Evolutionary conservation across 2,329 filamentous ascomycete genomes (phyloP), one percentile per base, ranked within the genome.

Genomic region (Aspergillus unguis): DNA sequence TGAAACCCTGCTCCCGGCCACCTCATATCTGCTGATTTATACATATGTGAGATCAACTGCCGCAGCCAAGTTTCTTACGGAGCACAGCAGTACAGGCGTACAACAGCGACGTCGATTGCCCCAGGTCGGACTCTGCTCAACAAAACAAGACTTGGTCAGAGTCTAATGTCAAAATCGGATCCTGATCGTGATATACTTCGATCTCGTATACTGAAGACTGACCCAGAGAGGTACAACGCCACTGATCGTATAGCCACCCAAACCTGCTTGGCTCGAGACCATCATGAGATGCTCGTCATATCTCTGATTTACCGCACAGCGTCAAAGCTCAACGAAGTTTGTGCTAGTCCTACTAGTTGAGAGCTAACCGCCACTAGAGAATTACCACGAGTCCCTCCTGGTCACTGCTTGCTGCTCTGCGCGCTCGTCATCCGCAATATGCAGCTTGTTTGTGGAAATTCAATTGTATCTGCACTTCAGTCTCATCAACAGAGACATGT

Each of bases 281-380:
- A 50, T 45, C 48, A 50, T 40, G 25, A 40, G 28, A 50, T 44
- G 27, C 48, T 50, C 48, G 48, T 44, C 48, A 44, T 44, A 44
- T 38, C 41, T 44, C 35, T 11, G 40, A 38, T 17, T 41, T 32
- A 48, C 28, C 37, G 17, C 29, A 33, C 23, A 40, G 31, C 8
- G 27, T 7, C 45, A 40, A 28, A 40, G 45, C 35, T 48, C 45
- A 25, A 36, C 33, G 33, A 17, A 36, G 36, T 23, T 26, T 33
- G n/a, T 41, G 5, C 17, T 37, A 44, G 25, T 32, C 33, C 32
- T 38, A 9, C 40, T 50, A 44, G 40, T 50, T 31, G 9, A 25
- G 37, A 35, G 32, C 38, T 44, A 44, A 37, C 32, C 41, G 33
- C 48, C 48, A 44, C 48, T 44, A 50, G 37, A 28, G 23, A 37